Conservation (phyloP, 2,329 filamentous ascomycete species). For the Penicillium sp. region DNA sequence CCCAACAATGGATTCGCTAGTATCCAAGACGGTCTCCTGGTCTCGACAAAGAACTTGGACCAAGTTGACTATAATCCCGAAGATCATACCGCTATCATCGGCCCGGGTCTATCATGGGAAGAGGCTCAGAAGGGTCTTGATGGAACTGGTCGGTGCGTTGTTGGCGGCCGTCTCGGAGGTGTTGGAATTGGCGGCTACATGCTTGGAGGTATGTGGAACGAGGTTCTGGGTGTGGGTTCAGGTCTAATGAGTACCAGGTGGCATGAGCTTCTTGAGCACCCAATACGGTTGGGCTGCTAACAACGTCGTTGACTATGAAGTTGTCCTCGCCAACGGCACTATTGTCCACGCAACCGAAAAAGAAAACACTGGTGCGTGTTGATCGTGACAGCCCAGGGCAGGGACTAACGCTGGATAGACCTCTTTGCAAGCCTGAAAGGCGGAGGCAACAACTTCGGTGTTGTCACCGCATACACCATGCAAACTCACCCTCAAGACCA, state of each 20-base stretch:
- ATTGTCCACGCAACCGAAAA: constrained; percentile 45
- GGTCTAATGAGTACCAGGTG: constrained; percentile 25
- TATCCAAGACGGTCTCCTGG: constrained; percentile 47
- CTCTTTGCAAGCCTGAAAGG: constrained; percentile 47
- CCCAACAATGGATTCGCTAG: constrained; percentile 51
- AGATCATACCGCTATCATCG: constrained; percentile 43
- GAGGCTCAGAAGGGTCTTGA: constrained; percentile 35
- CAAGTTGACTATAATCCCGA: constrained; percentile 37
- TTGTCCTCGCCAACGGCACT: constrained; percentile 51
- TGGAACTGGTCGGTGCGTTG: constrained; percentile 36
- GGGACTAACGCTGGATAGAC: constrained; percentile 26
- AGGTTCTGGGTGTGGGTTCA: neutral
- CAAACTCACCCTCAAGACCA: constrained; percentile 34
- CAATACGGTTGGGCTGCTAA: constrained; percentile 54
- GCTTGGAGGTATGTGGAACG: constrained; percentile 41
- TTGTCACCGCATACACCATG: constrained; percentile 44
- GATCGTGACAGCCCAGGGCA: neutral
- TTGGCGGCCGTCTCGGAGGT: constrained; percentile 51
- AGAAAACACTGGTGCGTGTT: constrained; percentile 32
- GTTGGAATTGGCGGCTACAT: constrained; percentile 53
- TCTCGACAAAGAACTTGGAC: constrained; percentile 49
- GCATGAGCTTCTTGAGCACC: constrained; percentile 53
- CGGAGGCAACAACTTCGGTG: constrained; percentile 48
- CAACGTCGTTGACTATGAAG: constrained; percentile 50
- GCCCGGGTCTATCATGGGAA: constrained; percentile 40